Evolutionary conservation across 352 stramenopile genomes (phyloP), one percentile per base, ranked within the genome.

Genomic region (Phytophthora pseudosyringae): DNA sequence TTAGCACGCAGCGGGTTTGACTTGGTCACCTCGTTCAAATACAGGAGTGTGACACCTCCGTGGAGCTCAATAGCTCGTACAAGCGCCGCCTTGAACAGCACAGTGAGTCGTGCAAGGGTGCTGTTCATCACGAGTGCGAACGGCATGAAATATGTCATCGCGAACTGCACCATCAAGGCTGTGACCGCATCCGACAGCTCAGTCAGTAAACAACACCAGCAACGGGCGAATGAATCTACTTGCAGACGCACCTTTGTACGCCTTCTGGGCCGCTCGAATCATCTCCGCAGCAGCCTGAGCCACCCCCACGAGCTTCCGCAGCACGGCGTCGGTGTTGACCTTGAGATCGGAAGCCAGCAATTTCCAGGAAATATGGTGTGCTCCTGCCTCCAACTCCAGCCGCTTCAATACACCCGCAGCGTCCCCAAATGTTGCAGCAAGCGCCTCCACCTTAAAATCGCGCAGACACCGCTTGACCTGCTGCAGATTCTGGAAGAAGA

Each of bases 61-160:
- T 95, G 88, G 10, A 80, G 44, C 40, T 94, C 78, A 35, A 93
- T 83, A 4, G 56, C 60, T 16, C 83, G 79, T 32, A 90, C 68
- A 15, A 95, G 71, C 2, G 93, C 52, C 21, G 76, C 76, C 54
- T 91, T 88, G 36, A 86, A 73, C 9, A 94, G 67, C 25, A 90
- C 56, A 3, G 57, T 75, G 5, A 95, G 36, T n/a, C 88, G 78
- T 6, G 64, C 79, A 10, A 95, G 71, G 25, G 93, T 81, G 51
- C 80, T 88, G 66, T 93, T 94, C 66, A 90, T 91, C 38, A 79
- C 82, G 16, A 95, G 69, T 16, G 75, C 75, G 48, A 95, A 93
- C 35, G 86, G 86, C 81, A 95, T 93, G 56, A 95, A 95, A 69
- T 93, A 95, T 32, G 83, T 95, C 88, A 92, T 90, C 10, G 74